Conservation (phyloP, 139 green algal species). For the Yamagishiella unicocca region DNA sequence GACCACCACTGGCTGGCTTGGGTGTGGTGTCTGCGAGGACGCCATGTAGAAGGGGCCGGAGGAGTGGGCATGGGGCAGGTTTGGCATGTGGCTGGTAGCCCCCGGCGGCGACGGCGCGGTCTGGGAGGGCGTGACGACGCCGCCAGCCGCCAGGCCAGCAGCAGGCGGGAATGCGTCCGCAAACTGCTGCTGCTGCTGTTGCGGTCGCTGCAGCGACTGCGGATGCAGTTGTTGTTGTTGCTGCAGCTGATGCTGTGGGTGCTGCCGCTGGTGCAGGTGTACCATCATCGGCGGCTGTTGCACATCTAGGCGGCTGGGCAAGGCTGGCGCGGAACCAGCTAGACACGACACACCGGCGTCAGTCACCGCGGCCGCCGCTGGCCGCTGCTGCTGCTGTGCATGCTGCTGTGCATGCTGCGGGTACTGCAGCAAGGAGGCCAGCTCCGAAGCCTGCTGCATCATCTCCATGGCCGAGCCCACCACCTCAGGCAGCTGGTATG, state of each 20-base stretch:
- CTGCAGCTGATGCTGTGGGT: not conserved
- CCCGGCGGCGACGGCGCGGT: no score
- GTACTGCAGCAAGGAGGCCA: not conserved
- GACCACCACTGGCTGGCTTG: not conserved
- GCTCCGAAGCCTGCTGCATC: slow-evolving; percentile 12
- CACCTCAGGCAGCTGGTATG: not conserved
- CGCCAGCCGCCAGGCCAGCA: no score
- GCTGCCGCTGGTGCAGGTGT: not conserved
- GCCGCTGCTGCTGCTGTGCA: not conserved
- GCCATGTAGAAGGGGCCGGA: no score
- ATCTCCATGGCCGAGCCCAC: not conserved
- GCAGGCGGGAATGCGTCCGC: no score
- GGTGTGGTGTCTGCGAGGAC: not conserved
- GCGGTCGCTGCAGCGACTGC: not conserved
- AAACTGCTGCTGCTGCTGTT: not conserved
- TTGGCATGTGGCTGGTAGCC: no score
- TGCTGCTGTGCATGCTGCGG: not conserved
- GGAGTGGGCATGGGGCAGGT: no score
- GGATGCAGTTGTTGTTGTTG: not conserved
- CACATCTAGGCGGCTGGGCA: no score
- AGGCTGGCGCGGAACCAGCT: no score
- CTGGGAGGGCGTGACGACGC: no score
- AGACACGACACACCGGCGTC: no score
- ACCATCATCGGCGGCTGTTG: no score
- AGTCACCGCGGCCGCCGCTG: no score